A percentile compares a stretch with the other conserved stretches of the same genome.
phyloP scores from a whole-genome alignment of 2,329 filamentous ascomycete genomes.

The Alternaria gansuensis region DNA sequence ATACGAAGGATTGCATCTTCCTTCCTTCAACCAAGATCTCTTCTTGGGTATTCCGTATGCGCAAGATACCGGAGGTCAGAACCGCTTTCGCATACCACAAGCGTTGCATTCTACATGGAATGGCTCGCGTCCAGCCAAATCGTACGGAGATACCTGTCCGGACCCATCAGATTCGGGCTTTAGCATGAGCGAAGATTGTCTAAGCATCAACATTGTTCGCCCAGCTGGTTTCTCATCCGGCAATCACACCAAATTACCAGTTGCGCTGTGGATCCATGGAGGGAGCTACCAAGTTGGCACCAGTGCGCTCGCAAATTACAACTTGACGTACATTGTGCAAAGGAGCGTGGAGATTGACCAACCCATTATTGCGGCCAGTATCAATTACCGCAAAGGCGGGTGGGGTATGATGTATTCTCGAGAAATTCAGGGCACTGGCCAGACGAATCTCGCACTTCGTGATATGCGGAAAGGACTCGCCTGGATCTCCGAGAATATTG shows the following conservation, averaged over 20 bases:
- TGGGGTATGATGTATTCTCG: slow-evolving; percentile 73
- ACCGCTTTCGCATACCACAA: slow-evolving; percentile 64
- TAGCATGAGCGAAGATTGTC: slow-evolving; percentile 64
- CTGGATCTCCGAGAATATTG: slow-evolving; percentile 58
- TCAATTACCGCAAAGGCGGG: slow-evolving; percentile 65
- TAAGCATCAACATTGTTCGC: slow-evolving; percentile 69
- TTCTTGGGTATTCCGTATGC: slow-evolving; percentile 66
- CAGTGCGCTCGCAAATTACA: slow-evolving; percentile 63
- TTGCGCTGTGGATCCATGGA: slow-evolving; percentile 69
- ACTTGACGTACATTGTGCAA: slow-evolving; percentile 67
- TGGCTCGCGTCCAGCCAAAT: slow-evolving; percentile 51
- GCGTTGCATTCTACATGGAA: slow-evolving; percentile 58
- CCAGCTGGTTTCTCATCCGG: slow-evolving; percentile 58
- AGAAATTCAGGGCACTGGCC: slow-evolving; percentile 59
- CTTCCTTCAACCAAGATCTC: slow-evolving; percentile 55
- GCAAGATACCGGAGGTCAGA: slow-evolving; percentile 61
- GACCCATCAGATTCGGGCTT: slow-evolving; percentile 48
- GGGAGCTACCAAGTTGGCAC: slow-evolving; percentile 57
- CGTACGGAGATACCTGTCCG: slow-evolving; percentile 56
- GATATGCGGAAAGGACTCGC: slow-evolving; percentile 60
- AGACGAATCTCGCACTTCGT: slow-evolving; percentile 43
- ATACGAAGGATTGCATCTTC: slow-evolving; percentile 47
- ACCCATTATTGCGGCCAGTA: slow-evolving; percentile 49
- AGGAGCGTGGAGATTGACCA: slow-evolving; percentile 52
- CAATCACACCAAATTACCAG: slow-evolving; percentile 58